Evolutionary conservation across 2,329 filamentous ascomycete genomes (phyloP), one percentile per base, ranked within the genome.

Genomic region (Plectosphaerella plurivora): DNA sequence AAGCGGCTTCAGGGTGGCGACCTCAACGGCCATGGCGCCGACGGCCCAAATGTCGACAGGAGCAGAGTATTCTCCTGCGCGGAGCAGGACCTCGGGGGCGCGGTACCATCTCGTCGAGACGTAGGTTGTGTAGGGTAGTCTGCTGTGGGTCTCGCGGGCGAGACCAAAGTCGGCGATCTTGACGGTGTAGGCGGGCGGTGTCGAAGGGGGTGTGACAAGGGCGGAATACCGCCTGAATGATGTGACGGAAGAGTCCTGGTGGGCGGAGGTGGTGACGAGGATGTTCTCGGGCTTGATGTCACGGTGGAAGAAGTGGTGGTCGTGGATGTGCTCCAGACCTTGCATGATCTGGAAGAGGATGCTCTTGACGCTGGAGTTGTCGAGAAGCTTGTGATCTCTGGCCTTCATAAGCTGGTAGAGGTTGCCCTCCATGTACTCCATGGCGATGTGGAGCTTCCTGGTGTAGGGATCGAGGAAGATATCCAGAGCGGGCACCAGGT

Each of bases 371-470:
- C 90, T 96, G 55, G 82, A 83, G 51, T 89, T 88, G 65, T 99
- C 94, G 25, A 99, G 80, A 57, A 80, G 88, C 72, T 97, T 97
- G 77, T 97, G 93, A 61, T 99, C 94, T 55, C 94, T 85, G 50
- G 94, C 88, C 76, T 99, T 99, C 94, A 99, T 99, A 57, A 99
- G 75, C 71, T 99, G 94, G 71, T 99, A 99, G 1, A 99, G 80
- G 70, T 99, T 99, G 49, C 94, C 94, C 68, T 99, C 94, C 94
- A 99, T 99, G 72, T 96, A 97, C 74, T 99, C 94, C 94, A 99
- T 99, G 65, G 84, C 87, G 60, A 99, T 99, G 72, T 99, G 94
- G 45, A 99, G 84, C 73, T 97, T 96, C 75, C 92, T 95, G 73
- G 83, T 96, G 68, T 91, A 89, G 0, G 94, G 94, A 65, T 99